phyloP scores from a whole-genome alignment of 2,329 filamentous ascomycete genomes.

The Eutypella sp. region DNA sequence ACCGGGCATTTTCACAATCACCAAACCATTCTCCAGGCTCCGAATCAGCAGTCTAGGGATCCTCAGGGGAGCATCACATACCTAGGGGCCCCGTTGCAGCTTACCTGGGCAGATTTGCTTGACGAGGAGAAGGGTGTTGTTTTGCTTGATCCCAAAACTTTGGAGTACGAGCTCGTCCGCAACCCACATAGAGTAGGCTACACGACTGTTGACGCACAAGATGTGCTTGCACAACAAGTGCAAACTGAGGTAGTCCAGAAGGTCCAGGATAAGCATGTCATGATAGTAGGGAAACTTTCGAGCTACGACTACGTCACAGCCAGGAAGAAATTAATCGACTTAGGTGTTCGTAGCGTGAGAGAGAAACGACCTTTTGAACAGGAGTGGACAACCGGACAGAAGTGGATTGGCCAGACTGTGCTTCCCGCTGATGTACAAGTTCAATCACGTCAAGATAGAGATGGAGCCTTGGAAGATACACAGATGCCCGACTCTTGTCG shows the following conservation, averaged over 20 bases:
- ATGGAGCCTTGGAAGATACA: no score
- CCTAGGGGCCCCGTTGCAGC: conserved; percentile 26
- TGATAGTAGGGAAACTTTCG: conserved; percentile 23
- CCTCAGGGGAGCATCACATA: conserved; percentile 25
- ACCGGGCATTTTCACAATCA: conserved; percentile 30
- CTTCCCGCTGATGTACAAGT: conserved; percentile 6
- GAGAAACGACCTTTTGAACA: conserved; percentile 17
- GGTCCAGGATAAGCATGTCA: conserved; percentile 25
- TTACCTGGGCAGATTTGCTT: conserved; percentile 27
- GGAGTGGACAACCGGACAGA: conserved; percentile 1
- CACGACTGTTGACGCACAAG: conserved; percentile 13
- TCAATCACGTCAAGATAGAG: neutral
- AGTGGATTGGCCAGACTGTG: conserved; percentile 6
- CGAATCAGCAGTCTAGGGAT: conserved; percentile 1
- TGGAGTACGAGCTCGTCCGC: conserved; percentile 21
- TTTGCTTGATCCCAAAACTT: conserved; percentile 24
- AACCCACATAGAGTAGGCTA: conserved; percentile 26
- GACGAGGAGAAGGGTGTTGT: conserved; percentile 25
- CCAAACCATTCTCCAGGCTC: conserved; percentile 24
- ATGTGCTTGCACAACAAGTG: conserved; percentile 17
- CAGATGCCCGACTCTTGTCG: neutral
- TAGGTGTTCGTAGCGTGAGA: conserved; percentile 24
- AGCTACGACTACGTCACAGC: conserved; percentile 21
- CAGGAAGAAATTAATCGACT: conserved; percentile 21
- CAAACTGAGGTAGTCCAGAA: conserved; percentile 10